Evolutionary conservation across 768 basidiomycete species (phyloP), one percentile per base, ranked within the genome.

Genomic region (Boletus coccyginus): DNA sequence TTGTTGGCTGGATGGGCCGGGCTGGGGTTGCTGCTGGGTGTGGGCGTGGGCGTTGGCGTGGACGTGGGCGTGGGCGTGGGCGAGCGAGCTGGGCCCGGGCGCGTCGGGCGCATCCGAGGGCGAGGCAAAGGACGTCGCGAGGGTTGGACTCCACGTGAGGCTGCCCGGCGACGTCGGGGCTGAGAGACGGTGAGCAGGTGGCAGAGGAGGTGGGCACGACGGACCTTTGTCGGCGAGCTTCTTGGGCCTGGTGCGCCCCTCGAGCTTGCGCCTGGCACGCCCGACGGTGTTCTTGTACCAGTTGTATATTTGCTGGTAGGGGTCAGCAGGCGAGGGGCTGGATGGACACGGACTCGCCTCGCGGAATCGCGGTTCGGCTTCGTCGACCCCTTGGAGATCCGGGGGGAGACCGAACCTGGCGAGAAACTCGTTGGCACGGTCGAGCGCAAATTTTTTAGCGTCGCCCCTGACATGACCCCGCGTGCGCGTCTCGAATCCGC

Each of bases 281-380:
- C 84, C 85, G 52, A 84, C 80, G 17, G 85, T 85, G 67, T 86
- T 86, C 72, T 86, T 86, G 72, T 84, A 86, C 85, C 85, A 87
- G 62, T 85, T 86, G 73, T 86, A 86, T 55, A 86, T 83, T 80
- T 85, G 83, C 84, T 85, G 38, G 6, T 10, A 5, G 27, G 36
- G 31, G 27, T 45, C 7, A 33, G 60, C 21, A 1, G 31, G 4
- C 2, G 3, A 27, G 19, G 19, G 36, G 13, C 24, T 2, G 31
- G 33, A 17, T 24, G n/a, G 4, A 8, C 6, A n/a, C 11, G 40
- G 35, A 47, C 72, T 39, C 63, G 82, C 84, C 80, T 86, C 85
- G 61, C 80, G 81, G 67, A 85, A 86, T 54, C 81, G 74, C 29
- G 81, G 75, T 50, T 85, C 83, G 6, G 80, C 75, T 59, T 87